These are phyloP conservation scores for Pestalotiopsis sp. DNA, from an alignment of 2,329 filamentous ascomycete species.

Conservation along the genomic window DNA sequence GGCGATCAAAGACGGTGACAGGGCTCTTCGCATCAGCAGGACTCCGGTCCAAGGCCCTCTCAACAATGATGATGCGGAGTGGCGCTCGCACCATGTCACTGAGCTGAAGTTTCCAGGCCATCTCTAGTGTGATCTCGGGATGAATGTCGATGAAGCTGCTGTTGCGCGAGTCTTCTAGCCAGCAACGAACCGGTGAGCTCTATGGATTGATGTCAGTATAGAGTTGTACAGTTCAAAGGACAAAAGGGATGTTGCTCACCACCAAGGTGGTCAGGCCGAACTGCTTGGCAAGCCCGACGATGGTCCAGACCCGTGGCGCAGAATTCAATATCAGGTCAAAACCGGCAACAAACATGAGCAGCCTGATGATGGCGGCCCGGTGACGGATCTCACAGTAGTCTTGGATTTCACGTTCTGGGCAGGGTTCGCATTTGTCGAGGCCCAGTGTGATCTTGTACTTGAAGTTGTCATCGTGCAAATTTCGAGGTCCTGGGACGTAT, in stretches of 20 bases:
- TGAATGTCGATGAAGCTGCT: slow-evolving; percentile 62
- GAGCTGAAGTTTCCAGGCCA: slow-evolving; percentile 52
- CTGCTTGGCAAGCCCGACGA: slow-evolving; percentile 62
- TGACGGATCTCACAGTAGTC: slow-evolving; percentile 70
- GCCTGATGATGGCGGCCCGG: slow-evolving; percentile 61
- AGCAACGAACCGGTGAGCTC: slow-evolving; percentile 54
- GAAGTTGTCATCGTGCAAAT: neutral
- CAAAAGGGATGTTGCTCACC: slow-evolving; percentile 29
- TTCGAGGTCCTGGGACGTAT: slow-evolving; percentile 9
- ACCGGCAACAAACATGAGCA: slow-evolving; percentile 61
- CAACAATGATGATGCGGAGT: slow-evolving; percentile 64
- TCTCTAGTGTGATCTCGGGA: slow-evolving; percentile 61
- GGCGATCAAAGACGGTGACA: slow-evolving; percentile 45
- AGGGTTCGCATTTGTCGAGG: slow-evolving; percentile 16
- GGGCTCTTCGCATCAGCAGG: neutral
- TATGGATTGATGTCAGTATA: slow-evolving; percentile 21
- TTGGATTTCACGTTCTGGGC: slow-evolving; percentile 35
- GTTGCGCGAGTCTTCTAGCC: slow-evolving; percentile 60
- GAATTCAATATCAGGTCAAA: slow-evolving; percentile 61
- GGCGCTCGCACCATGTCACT: slow-evolving; percentile 45
- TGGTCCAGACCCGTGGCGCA: slow-evolving; percentile 66
- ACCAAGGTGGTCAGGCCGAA: slow-evolving; percentile 52
- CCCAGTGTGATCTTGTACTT: slow-evolving; percentile 18
- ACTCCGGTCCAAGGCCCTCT: slow-evolving; percentile 51
- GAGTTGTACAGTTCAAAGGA: neutral